A percentile compares a stretch with the other conserved stretches of the same genome.
Evolutionary conservation across 208 protist species (phyloP).

Genomic region (Crithidia fasciculata): DNA sequence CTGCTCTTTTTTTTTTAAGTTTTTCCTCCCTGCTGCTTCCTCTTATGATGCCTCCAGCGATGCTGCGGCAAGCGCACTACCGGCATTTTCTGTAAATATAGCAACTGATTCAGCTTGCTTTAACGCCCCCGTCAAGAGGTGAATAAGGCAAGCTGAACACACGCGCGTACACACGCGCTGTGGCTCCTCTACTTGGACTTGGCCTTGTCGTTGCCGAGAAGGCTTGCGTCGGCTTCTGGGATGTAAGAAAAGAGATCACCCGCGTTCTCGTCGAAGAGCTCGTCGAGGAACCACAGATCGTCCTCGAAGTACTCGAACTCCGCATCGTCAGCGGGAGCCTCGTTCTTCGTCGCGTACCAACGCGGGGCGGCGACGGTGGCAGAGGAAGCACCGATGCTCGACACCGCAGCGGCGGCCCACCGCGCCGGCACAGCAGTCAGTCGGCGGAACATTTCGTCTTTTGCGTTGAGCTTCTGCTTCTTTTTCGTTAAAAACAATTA

Average conservation of each 20-base stretch:
- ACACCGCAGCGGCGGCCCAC: constrained; percentile 10
- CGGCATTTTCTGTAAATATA: neutral
- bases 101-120: too few relatives aligned
- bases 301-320: constrained; percentile 76
- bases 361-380: neutral
- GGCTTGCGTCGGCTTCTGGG: constrained; percentile 55
- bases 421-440: constrained; percentile 4
- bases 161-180: too few relatives aligned
- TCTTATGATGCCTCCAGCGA: too few relatives aligned
- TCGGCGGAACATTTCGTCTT: constrained; percentile 18
- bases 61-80: too few relatives aligned
- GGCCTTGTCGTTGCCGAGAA: constrained; percentile 33
- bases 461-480: neutral
- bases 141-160: too few relatives aligned
- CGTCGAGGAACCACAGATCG: constrained; percentile 82
- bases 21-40: too few relatives aligned
- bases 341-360: constrained; percentile 23
- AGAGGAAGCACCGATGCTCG: constrained; percentile 15
- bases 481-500: neutral
- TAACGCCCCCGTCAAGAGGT: too few relatives aligned
- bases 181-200: constrained; percentile 1
- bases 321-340: constrained; percentile 35
- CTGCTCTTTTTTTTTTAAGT: too few relatives aligned
- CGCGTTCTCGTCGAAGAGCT: constrained; percentile 67
- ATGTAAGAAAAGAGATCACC: constrained; percentile 75